A percentile compares a stretch with the other conserved stretches of the same genome.
Conservation (phyloP, 1,139 yeast genomes). For the Candida tropicalis region DNA sequence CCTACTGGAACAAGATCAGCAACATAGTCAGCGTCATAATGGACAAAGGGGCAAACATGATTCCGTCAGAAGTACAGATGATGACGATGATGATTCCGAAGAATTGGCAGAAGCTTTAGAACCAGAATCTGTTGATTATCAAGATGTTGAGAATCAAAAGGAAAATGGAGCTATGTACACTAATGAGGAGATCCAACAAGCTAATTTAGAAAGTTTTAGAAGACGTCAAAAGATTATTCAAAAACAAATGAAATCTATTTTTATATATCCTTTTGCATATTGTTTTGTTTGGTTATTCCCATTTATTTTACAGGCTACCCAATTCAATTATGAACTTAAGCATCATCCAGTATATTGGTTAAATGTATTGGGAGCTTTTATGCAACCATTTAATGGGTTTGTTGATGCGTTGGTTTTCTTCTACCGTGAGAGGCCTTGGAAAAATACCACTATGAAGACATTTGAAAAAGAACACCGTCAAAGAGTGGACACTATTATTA, state of each 20-base stretch:
- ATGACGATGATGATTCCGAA: slow-evolving; percentile 16
- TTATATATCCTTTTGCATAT: slow-evolving; percentile 83
- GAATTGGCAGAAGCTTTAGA: slow-evolving; percentile 17
- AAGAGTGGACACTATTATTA: slow-evolving; percentile 28
- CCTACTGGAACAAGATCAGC: background rate
- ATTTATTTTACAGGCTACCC: slow-evolving; percentile 67
- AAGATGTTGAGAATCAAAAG: slow-evolving; percentile 6
- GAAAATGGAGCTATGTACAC: slow-evolving; percentile 11
- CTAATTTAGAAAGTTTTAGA: slow-evolving; percentile 61
- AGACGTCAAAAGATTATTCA: slow-evolving; percentile 66
- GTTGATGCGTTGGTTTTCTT: slow-evolving; percentile 78
- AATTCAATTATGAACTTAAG: slow-evolving; percentile 48
- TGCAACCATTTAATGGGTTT: slow-evolving; percentile 80
- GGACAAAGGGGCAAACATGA: background rate
- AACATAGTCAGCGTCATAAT: background rate
- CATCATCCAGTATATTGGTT: slow-evolving; percentile 66
- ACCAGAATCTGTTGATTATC: slow-evolving; percentile 7
- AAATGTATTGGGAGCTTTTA: slow-evolving; percentile 66
- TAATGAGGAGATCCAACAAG: slow-evolving; percentile 53
- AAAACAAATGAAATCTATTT: slow-evolving; percentile 77
- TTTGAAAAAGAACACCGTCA: slow-evolving; percentile 41
- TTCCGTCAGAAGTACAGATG: slow-evolving; percentile 1
- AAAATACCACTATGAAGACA: slow-evolving; percentile 44
- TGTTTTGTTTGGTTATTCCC: slow-evolving; percentile 82
- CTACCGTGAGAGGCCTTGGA: slow-evolving; percentile 80